A percentile compares a stretch with the other conserved stretches of the same genome.
These are phyloP conservation scores for Henckelia pumila DNA, from an alignment of 257 asterid species.

Conservation along the genomic window DNA sequence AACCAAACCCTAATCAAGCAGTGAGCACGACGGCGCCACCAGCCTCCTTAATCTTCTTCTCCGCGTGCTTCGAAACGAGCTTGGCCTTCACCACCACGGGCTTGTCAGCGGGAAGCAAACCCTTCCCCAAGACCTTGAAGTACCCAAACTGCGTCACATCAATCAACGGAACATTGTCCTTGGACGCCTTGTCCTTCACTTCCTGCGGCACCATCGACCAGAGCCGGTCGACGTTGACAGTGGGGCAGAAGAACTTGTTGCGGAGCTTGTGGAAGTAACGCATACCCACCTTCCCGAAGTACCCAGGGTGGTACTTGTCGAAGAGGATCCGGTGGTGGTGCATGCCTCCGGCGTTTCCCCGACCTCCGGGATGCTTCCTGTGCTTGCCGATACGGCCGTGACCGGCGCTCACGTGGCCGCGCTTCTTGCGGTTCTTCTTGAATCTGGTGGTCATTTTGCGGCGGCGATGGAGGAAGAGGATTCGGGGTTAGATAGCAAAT, in stretches of 20 bases:
- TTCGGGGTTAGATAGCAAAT: too few species aligned
- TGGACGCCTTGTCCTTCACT: constrained; percentile 22
- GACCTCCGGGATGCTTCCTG: constrained; percentile 41
- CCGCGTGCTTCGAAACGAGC: constrained; percentile 29
- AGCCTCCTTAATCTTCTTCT: constrained; percentile 36
- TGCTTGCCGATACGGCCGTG: constrained; percentile 43
- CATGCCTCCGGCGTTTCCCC: constrained; percentile 43
- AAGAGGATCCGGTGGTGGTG: constrained; percentile 43
- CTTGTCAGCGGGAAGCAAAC: constrained; percentile 21
- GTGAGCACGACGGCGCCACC: constrained; percentile 39
- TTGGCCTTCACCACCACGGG: constrained; percentile 33
- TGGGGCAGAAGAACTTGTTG: constrained; percentile 32
- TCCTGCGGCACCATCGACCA: constrained; percentile 32
- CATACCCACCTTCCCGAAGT: constrained; percentile 42
- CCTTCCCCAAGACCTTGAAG: constrained; percentile 34
- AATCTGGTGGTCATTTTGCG: constrained; percentile 33
- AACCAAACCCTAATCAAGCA: constrained; percentile 11
- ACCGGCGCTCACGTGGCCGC: constrained; percentile 49
- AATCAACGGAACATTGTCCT: constrained; percentile 23
- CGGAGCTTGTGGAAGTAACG: constrained; percentile 35
- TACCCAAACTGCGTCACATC: constrained; percentile 31
- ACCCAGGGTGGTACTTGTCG: constrained; percentile 43
- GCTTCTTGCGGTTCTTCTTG: constrained; percentile 43
- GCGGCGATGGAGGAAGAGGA: not conserved
- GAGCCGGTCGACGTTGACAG: constrained; percentile 30